Percentiles rank a stretch among this genome's conserved stretches.
Evolutionary conservation across 176 grass and related monocot species (phyloP).

Genomic region (Otatea glauca): DNA sequence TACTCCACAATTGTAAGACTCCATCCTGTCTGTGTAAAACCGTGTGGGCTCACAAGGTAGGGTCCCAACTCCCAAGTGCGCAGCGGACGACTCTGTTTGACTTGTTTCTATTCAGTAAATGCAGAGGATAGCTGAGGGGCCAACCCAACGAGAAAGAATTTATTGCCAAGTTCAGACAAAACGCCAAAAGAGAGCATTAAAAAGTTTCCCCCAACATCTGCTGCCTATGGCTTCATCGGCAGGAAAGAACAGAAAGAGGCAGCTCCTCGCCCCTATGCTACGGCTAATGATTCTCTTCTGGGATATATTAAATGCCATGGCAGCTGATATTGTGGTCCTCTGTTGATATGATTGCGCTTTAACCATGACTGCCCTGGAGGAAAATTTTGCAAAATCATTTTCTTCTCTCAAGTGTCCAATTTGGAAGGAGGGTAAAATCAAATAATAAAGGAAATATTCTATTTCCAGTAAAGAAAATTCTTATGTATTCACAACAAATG

Average conservation of each 20-base stretch:
- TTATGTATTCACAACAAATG: neutral
- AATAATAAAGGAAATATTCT: neutral
- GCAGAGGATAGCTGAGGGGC: slow-evolving; percentile 15
- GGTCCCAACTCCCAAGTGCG: slow-evolving; percentile 16
- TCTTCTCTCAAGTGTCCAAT: neutral
- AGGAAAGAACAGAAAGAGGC: slow-evolving; percentile 44
- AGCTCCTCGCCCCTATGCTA: slow-evolving; percentile 34
- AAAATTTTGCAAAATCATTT: neutral
- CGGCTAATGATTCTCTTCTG: slow-evolving; percentile 50
- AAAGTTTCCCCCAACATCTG: slow-evolving; percentile 52
- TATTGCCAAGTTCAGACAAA: slow-evolving; percentile 47
- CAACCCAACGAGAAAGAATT: slow-evolving; percentile 28
- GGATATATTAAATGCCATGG: slow-evolving; percentile 44
- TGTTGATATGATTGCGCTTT: neutral
- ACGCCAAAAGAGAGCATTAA: slow-evolving; percentile 45
- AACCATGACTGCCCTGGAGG: neutral
- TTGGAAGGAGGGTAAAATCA: neutral
- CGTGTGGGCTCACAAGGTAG: slow-evolving; percentile 17
- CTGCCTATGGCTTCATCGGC: slow-evolving; percentile 36
- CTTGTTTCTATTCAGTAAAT: slow-evolving; percentile 43
- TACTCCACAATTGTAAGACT: no score
- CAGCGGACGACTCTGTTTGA: slow-evolving; percentile 50
- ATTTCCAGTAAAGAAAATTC: neutral
- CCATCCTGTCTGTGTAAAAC: slow-evolving; percentile 12
- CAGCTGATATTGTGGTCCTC: slow-evolving; percentile 33